Base-by-base conservation (phyloP, 1,284 basidiomycete genomes). In the Marasmius oreades region DNA sequence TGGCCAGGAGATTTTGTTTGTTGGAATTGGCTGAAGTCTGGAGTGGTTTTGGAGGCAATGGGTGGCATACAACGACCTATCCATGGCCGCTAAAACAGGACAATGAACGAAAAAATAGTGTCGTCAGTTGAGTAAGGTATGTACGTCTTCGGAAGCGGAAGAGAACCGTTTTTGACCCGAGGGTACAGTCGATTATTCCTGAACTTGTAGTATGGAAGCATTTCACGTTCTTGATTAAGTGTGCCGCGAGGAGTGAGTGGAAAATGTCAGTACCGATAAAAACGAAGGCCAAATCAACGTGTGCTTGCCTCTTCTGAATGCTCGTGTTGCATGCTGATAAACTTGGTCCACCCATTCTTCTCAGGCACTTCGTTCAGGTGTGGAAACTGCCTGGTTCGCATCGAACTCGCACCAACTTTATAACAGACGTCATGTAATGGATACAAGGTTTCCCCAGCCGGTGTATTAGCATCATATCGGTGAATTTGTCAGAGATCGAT, bases 401-500 rank as follows among this genome's bases (percentile, higher is more conserved):
- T 75, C 26, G 73, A 77, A 56, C 73, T 75, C 3, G 73, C 74
- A 6, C 77, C 77, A 37, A 79, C n/a, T n/a, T n/a, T 70, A 55
- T 79, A 78, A 5, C 75, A 65, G 16, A 74, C 74, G 28, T 31
- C 28, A 10, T 31, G 28, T 31, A 31, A 10, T 4, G 28, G 5
- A 5, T 31, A 5, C 28, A 78, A 78, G 0, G 73, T 77, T 61
- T 78, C 74, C 39, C 74, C 72, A 0, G 65, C 61, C 0, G 76
- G 67, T 0, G 70, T 69, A 0, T 64, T 51, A 1, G 63, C 55
- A 55, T 77, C 76, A 51, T 69, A 76, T 6, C 71, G 67, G 51
- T 81, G 77, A 52, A 76, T 73, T 55, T 77, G 75, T 23, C 78
- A 64, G 2, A 80, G 68, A 59, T 81, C 79, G 46, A 82, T 67